Evolutionary conservation across 164 flowering plant species (phyloP), one percentile per base, ranked within the genome.

Genomic region (Berberis thunbergii): DNA sequence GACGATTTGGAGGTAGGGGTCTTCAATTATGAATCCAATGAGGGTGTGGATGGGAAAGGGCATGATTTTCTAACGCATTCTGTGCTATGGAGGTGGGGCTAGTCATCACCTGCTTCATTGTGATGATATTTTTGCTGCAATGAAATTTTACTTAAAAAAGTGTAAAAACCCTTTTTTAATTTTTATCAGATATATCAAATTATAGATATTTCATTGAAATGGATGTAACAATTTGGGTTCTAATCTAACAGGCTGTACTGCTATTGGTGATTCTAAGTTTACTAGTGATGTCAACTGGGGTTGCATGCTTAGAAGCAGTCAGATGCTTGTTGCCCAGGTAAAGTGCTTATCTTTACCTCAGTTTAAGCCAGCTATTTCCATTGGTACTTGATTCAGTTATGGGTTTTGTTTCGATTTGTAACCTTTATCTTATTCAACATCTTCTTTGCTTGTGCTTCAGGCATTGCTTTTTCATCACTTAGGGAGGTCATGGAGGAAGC

Each of bases 291-390:
- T 81, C 10, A 59, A 72, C 62, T 94, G 97, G 97, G 99, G 99
- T 54, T 94, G 99, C 76, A 94, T 94, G 99, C 85, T 91, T 66
- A 78, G 99, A 60, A 94, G 99, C 69, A 86, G 99, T 70, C 99
- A 94, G 76, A 94, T 94, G 99, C 97, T 94, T 73, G 79, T 89
- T 67, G 96, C 99, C 43, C 99, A 94, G 86, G 98, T 81, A 64
- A 63, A 9, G 7, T 64, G 26, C 63, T 66, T 62, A 43, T 56
- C 60, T 26, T 48, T 48, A 5, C 5, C 9, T 52, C 10, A 3
- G 0, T 26, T 3, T 52, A n/a, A 53, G 38, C n/a, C 38, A 39
- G 8, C 6, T 55, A 39, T 39, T 55, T 55, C 8, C 6, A 55
- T 60, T 45, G 3, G 57, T 52, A 10, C 11, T n/a, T 40, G 43